These are phyloP conservation scores for Lolium rigidum DNA, from an alignment of 176 grass and related monocot genomes.

Conservation along the genomic window DNA sequence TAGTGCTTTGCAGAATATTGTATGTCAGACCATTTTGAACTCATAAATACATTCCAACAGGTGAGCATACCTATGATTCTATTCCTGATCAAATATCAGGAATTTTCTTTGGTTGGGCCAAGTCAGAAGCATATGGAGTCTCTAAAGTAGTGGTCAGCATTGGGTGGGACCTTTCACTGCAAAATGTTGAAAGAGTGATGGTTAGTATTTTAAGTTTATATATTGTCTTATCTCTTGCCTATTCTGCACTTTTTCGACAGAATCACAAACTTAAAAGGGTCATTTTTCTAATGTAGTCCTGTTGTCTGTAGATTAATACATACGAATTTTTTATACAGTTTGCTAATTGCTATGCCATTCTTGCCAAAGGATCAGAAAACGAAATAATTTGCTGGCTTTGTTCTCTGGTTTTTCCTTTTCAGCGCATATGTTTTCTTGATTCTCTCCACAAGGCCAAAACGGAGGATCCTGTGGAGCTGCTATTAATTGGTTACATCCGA, in stretches of 20 bases:
- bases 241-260: not conserved
- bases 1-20: not conserved
- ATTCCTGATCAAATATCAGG: constrained; percentile 82
- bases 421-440: constrained; percentile 63
- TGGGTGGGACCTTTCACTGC: constrained; percentile 73
- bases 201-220: constrained; percentile 33
- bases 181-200: constrained; percentile 57
- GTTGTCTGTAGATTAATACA: not conserved
- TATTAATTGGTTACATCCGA: constrained; percentile 76
- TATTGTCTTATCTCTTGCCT: constrained; percentile 3
- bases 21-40: constrained; percentile 8
- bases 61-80: constrained; percentile 58
- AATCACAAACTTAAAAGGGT: not conserved
- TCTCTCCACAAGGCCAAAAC: constrained; percentile 29
- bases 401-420: constrained; percentile 42
- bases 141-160: constrained; percentile 61
- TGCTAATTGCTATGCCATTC: not conserved
- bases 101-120: constrained; percentile 81
- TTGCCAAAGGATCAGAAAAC: not conserved
- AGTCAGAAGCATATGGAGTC: constrained; percentile 55
- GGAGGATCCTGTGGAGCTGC: constrained; percentile 48
- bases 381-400: constrained; percentile 23
- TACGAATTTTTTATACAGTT: not conserved
- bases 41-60: constrained; percentile 40
- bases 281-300: constrained; percentile 1